Percentiles rank a stretch among this genome's conserved stretches.
These are phyloP conservation scores for Heterobasidion occidentale DNA, from an alignment of 1,284 basidiomycete genomes.

Conservation along the genomic window DNA sequence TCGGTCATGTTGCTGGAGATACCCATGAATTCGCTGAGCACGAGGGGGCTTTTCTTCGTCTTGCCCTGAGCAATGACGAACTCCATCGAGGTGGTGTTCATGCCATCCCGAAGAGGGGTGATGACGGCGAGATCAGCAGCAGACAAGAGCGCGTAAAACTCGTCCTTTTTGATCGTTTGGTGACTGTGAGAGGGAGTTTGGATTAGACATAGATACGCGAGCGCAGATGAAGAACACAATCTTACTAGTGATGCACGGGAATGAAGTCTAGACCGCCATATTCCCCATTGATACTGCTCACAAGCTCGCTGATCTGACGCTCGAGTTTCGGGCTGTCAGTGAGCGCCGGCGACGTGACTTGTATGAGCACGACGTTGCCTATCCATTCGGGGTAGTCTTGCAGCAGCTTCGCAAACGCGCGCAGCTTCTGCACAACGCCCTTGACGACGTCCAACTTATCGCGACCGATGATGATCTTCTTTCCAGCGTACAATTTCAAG, in stretches of 20 bases:
- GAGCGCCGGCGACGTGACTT: constrained; percentile 92
- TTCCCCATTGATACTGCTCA: constrained; percentile 95
- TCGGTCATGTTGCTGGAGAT: constrained; percentile 84
- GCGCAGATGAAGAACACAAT: constrained; percentile 18
- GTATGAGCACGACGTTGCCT: constrained; percentile 80
- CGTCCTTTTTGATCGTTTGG: constrained; percentile 95
- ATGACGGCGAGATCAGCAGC: constrained; percentile 95
- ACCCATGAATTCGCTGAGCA: constrained; percentile 97
- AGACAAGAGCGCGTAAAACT: constrained; percentile 95
- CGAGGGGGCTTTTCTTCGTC: constrained; percentile 78
- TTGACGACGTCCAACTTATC: constrained; percentile 99
- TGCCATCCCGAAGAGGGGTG: constrained; percentile 93
- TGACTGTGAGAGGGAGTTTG: constrained; percentile 47
- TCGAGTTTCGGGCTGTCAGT: constrained; percentile 94
- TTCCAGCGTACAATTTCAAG: constrained; percentile 83
- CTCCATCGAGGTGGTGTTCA: constrained; percentile 99
- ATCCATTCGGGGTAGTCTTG: constrained; percentile 95
- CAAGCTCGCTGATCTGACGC: constrained; percentile 89
- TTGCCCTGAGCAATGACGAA: constrained; percentile 91
- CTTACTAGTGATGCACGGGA: constrained; percentile 95
- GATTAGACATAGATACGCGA: too few relatives aligned
- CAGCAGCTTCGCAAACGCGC: constrained; percentile 93
- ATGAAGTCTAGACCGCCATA: constrained; percentile 95
- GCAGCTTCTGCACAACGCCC: constrained; percentile 96
- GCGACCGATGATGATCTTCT: constrained; percentile 98